Percentiles rank a stretch among this genome's conserved stretches.
These are phyloP conservation scores for Fusarium solani-melongenae DNA, from an alignment of 2,329 filamentous ascomycete species.

Conservation along the genomic window DNA sequence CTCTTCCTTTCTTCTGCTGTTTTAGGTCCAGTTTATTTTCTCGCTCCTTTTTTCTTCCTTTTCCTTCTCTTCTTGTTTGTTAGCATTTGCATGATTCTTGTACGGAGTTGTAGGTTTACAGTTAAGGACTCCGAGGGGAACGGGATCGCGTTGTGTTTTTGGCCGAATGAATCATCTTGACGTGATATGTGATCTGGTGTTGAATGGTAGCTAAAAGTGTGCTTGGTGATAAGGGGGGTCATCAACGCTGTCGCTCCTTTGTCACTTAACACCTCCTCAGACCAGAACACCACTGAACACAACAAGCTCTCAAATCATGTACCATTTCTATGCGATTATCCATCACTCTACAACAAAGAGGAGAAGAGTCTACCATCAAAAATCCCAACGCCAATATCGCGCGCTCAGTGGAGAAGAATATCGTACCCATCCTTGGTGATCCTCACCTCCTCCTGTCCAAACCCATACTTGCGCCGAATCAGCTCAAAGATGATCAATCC, in stretches of 20 bases:
- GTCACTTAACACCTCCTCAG: not conserved
- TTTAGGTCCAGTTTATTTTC: not conserved
- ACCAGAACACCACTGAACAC: not conserved
- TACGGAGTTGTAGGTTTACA: not conserved
- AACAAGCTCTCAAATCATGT: not conserved
- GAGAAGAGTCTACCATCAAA: slow-evolving; percentile 27
- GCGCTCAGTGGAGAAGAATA: slow-evolving; percentile 65
- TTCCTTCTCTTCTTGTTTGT: not conserved
- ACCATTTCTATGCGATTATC: slow-evolving; percentile 14
- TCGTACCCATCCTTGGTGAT: slow-evolving; percentile 78
- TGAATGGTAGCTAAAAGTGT: not conserved
- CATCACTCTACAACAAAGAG: slow-evolving; percentile 17
- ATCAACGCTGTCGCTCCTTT: not conserved
- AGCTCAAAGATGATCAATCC: slow-evolving; percentile 84
- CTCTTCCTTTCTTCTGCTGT: not conserved
- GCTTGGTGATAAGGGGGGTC: not conserved
- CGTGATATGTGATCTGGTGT: not conserved
- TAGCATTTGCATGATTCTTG: not conserved
- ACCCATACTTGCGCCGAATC: slow-evolving; percentile 77
- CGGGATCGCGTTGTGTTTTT: not conserved
- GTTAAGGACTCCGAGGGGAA: not conserved
- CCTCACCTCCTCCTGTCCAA: slow-evolving; percentile 68
- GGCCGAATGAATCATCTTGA: not conserved
- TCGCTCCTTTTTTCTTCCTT: not conserved
- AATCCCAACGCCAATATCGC: slow-evolving; percentile 13